phyloP scores from a whole-genome alignment of 345 rosid genomes.

The Angophora floribunda region DNA sequence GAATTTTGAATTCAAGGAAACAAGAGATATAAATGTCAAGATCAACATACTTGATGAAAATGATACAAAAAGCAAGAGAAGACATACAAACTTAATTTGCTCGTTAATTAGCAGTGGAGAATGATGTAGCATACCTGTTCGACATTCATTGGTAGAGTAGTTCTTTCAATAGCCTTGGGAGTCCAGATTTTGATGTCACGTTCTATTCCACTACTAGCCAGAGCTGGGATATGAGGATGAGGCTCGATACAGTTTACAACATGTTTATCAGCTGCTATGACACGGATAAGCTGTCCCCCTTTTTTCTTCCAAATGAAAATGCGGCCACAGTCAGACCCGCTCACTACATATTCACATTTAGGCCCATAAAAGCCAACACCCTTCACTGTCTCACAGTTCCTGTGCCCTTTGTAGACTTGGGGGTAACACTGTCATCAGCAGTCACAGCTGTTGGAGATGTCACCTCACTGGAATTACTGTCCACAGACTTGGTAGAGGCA shows the following conservation, averaged over 20 bases:
- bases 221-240: slow-evolving; percentile 65
- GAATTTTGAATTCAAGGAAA: not conserved
- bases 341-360: slow-evolving; percentile 73
- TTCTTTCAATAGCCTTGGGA: slow-evolving; percentile 55
- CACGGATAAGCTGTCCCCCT: slow-evolving; percentile 67
- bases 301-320: slow-evolving; percentile 89
- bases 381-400: slow-evolving; percentile 65
- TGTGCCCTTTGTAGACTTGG: slow-evolving; percentile 79
- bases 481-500: slow-evolving; percentile 14
- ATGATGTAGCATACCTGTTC: slow-evolving; percentile 42
- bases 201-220: slow-evolving; percentile 89
- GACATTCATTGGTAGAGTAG: slow-evolving; percentile 53
- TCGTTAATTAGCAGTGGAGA: not conserved
- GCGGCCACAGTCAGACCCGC: slow-evolving; percentile 96
- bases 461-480: slow-evolving; percentile 21
- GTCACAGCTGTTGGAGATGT: slow-evolving; percentile 5
- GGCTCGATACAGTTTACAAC: slow-evolving; percentile 80
- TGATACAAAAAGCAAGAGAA: not conserved
- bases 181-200: slow-evolving; percentile 85
- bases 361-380: slow-evolving; percentile 91
- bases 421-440: slow-evolving; percentile 13
- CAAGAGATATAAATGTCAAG: not conserved
- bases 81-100: not conserved
- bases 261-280: slow-evolving; percentile 67
- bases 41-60: not conserved